These are phyloP conservation scores for Volvox reticuliferus DNA, from an alignment of 139 green algal genomes.

Conservation along the genomic window DNA sequence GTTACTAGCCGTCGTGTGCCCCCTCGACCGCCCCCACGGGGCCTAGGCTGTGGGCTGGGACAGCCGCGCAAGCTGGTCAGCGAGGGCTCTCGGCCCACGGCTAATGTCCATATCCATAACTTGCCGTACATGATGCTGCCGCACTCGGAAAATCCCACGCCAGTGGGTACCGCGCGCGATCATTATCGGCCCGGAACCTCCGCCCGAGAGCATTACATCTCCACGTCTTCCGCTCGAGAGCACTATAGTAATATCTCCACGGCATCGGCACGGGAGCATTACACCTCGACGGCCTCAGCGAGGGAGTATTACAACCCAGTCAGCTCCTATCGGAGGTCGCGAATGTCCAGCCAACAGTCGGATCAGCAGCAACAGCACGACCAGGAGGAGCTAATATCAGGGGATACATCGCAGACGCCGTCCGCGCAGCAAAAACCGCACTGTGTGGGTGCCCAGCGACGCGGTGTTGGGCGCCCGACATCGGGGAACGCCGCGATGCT, in stretches of 20 bases:
- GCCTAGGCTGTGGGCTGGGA: conserved; percentile 5
- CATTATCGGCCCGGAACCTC: neutral
- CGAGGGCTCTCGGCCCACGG: neutral
- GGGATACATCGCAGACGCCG: neutral
- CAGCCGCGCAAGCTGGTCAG: neutral
- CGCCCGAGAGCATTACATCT: neutral
- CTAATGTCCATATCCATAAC: neutral
- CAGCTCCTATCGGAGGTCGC: neutral
- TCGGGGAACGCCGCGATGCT: neutral
- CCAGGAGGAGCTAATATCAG: neutral
- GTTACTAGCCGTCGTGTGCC: neutral
- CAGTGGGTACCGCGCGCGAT: neutral
- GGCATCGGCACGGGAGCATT: neutral
- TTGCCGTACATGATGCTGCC: neutral
- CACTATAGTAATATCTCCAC: neutral
- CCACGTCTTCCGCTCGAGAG: neutral
- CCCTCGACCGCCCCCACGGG: neutral
- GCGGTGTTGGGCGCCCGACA: neutral
- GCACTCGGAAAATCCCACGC: neutral
- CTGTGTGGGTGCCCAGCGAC: neutral
- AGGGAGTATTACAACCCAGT: too few species aligned
- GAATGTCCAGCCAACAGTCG: neutral
- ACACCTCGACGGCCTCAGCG: neutral
- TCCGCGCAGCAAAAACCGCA: neutral
- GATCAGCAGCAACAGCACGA: conserved; percentile 14